Conservation (phyloP, 2,329 filamentous ascomycete genomes). For the Fusarium miscanthi region DNA sequence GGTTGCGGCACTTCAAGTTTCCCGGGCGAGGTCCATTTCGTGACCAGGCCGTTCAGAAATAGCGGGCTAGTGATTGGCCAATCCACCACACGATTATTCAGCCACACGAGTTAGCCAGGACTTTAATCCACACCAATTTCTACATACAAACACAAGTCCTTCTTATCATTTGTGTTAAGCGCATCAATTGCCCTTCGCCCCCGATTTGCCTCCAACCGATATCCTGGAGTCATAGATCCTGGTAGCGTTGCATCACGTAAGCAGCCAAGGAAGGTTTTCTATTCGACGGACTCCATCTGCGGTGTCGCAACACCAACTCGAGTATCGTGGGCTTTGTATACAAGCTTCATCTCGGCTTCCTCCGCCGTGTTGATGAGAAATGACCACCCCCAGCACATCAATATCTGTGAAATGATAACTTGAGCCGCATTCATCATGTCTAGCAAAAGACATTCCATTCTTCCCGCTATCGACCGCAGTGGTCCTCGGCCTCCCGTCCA, state of each 20-base stretch:
- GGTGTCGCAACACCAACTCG: slow-evolving; percentile 30
- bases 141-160: slow-evolving; percentile 1
- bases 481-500: slow-evolving; percentile 71
- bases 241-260: slow-evolving; percentile 28
- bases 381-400: slow-evolving; percentile 9
- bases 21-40: slow-evolving; percentile 46
- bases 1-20: slow-evolving; percentile 54
- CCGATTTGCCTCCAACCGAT: slow-evolving; percentile 19
- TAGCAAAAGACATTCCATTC: slow-evolving; percentile 66
- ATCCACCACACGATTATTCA: slow-evolving; percentile 49
- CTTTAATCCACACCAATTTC: neutral
- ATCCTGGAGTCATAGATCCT: slow-evolving; percentile 45
- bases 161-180: slow-evolving; percentile 38
- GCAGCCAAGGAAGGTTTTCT: slow-evolving; percentile 13
- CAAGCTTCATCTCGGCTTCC: slow-evolving; percentile 14
- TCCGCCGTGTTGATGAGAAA: slow-evolving; percentile 11
- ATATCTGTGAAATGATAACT: slow-evolving; percentile 8
- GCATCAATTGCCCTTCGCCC: slow-evolving; percentile 3
- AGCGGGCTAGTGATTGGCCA: slow-evolving; percentile 55
- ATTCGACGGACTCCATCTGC: slow-evolving; percentile 23
- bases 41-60: slow-evolving; percentile 51
- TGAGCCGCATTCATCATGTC: slow-evolving; percentile 48
- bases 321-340: slow-evolving; percentile 6
- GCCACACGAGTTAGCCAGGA: slow-evolving; percentile 47
- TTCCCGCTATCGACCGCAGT: slow-evolving; percentile 63